Evolutionary conservation across 371 early-diverging fungal species (phyloP).

Genomic region (Vittaforma corneae): DNA sequence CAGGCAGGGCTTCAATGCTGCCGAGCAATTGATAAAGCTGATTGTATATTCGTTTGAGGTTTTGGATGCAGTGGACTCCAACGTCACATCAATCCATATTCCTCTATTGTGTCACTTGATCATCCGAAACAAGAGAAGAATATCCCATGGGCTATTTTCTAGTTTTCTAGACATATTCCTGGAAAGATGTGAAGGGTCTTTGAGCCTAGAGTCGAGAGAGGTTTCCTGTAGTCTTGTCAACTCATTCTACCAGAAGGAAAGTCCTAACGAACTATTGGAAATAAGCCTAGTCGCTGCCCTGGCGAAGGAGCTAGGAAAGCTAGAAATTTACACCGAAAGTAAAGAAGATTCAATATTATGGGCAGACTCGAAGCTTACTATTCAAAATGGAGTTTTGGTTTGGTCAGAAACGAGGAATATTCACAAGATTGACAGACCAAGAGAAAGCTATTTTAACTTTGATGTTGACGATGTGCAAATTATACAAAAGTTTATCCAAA

Average conservation of each 20-base stretch:
- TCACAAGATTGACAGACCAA: too few relatives aligned
- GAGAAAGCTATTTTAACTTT: too few relatives aligned
- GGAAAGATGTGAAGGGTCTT: neutral
- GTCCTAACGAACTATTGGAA: slow-evolving; percentile 2
- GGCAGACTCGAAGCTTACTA: slow-evolving; percentile 2
- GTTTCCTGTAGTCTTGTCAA: slow-evolving; percentile 7
- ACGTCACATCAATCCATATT: slow-evolving; percentile 16
- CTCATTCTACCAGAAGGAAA: slow-evolving; percentile 18
- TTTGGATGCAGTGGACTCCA: slow-evolving; percentile 2
- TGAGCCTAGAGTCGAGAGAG: neutral
- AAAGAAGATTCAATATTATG: neutral
- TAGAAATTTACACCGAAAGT: neutral
- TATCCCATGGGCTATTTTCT: slow-evolving; percentile 1
- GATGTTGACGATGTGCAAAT: too few relatives aligned
- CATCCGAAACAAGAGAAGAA: neutral
- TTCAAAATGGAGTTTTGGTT: too few relatives aligned
- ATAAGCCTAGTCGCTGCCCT: neutral
- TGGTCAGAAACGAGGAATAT: too few relatives aligned
- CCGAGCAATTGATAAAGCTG: slow-evolving; percentile 3
- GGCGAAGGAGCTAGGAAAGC: neutral
- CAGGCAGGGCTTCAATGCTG: neutral
- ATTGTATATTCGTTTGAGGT: slow-evolving; percentile 11
- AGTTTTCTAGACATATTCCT: slow-evolving; percentile 10
- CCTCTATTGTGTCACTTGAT: slow-evolving; percentile 16
- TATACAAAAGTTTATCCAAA: too few relatives aligned